Base-by-base conservation (phyloP, 768 basidiomycete species). In the Coprinopsis sp. region DNA sequence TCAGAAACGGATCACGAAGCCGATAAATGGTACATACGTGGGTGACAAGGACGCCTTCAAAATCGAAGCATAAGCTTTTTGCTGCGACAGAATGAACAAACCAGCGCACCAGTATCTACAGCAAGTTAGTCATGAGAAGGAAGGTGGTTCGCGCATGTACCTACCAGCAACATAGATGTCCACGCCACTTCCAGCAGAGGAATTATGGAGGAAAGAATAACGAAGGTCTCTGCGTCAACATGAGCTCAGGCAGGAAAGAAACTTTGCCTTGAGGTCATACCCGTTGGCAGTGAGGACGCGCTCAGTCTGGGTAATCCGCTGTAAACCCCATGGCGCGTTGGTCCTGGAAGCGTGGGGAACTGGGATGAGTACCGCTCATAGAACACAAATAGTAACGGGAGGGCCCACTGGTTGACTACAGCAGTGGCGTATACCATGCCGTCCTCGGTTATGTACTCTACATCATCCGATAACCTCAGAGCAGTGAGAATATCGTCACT, bases 141-240 rank as follows among this genome's bases (percentile, higher is more conserved):
- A 31, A 28, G 19, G 7, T 4, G 8, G 22, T 12, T 5, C 18
- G 1, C 13, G 25, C 22, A 22, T 5, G 3, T 7, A 49, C 58
- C 25, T 28, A 67, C 68, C 72, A 37, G 73, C 57, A 38, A 73
- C 49, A 48, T 70, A 73, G 49, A 74, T 61, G 46, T 67, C 65
- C 24, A 64, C 67, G 22, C 63, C 64, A 14, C 46, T 21, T 16
- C 65, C 68, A 6, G 61, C 64, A 24, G 56, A 27, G 29, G 43
- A 24, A 37, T 62, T 54, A 49, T 59, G 67, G 16, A 41, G 56
- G 43, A 62, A 64, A 3, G 40, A 36, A 37, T 55, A 63, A 22
- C 23, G 55, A 30, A 28, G 23, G 19, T 30, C 28, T 6, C 25
- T 27, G 6, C 12, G 33, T 16, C 10, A 5, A 5, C 2, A 24